phyloP scores from a whole-genome alignment of 2,329 filamentous ascomycete genomes.

The Cytospora piceicola region DNA sequence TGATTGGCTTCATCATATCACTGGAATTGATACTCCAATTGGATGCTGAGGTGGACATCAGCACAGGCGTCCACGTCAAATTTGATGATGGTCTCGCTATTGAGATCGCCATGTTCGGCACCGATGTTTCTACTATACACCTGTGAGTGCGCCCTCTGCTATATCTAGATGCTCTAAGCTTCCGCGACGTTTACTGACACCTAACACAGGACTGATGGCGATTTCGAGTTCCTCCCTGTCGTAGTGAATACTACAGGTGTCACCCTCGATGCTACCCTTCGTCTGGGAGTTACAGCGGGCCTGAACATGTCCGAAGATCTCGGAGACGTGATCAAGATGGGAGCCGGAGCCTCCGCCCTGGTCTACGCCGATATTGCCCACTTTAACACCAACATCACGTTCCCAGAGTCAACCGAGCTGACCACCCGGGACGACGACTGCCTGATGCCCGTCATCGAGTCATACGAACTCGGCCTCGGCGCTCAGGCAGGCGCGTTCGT shows the following conservation, averaged over 20 bases:
- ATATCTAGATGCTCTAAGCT: neutral
- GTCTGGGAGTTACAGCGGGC: constrained; percentile 51
- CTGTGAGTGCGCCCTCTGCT: constrained; percentile 47
- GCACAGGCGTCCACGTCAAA: constrained; percentile 58
- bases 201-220: constrained; percentile 50
- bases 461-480: constrained; percentile 57
- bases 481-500: constrained; percentile 58
- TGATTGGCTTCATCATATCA: constrained; percentile 52
- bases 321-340: constrained; percentile 36
- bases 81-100: constrained; percentile 55
- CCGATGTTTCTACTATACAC: constrained; percentile 50
- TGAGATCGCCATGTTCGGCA: constrained; percentile 54
- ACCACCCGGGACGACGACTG: constrained; percentile 44
- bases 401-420: constrained; percentile 26
- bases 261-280: constrained; percentile 51
- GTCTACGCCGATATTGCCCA: constrained; percentile 58
- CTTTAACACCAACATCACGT: constrained; percentile 56
- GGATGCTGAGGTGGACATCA: constrained; percentile 52
- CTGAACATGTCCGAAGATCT: constrained; percentile 34
- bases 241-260: constrained; percentile 49
- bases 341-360: constrained; percentile 38
- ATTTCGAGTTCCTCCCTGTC: constrained; percentile 61
- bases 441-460: constrained; percentile 50
- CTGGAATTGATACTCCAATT: constrained; percentile 57
- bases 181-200: neutral